Base-by-base conservation (phyloP, 805 yeast species). In the Candida wancherniae region DNA sequence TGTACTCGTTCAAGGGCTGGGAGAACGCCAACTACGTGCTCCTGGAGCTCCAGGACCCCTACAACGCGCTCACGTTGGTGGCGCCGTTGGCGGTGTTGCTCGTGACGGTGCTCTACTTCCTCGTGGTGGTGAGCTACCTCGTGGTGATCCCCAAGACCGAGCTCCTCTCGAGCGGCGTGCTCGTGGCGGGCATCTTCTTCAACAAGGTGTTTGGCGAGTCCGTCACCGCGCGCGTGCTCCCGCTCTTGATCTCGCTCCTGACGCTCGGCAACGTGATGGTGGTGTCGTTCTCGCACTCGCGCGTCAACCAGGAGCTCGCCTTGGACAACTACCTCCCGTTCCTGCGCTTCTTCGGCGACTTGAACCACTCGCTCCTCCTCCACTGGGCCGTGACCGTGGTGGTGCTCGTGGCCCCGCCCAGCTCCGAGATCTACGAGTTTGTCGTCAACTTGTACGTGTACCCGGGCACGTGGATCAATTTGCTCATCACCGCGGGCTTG, bases 1-100 rank as follows among this genome's bases (percentile, higher is more conserved):
- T 78, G 9, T 77, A 76, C 46, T 75, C 83, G 1, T 77, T 75
- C 53, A 71, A 77, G 37, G 84, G 84, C 4, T 77, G 84, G 83
- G 84, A 78, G 41, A 77, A 77, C 42, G 79, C 78, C 24, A 78
- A 78, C 47, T 71, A 75, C 41, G 84, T 77, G 1, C 54, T 77
- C 30, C 68, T 70, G 37, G 84, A 77, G 43, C 67, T 77, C 24
- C 61, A 63, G 11, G 63, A 76, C 40, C 84, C 84, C 0, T 64
- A 66, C 24, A 63, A 67, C 19, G 77, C 80, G 0, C 60, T 77
- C 32, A 67, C 71, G n/a, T 56, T 72, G 3, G 78, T 81, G 1
- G 84, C 83, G 1, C 77, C 83, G 0, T 46, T 70, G 12, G 77
- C 83, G 3, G 75, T 77, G 9, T 43, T 66, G 1, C 43, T 69